Evolutionary conservation across 73 alveolate genomes (phyloP).

Genomic region (Paramecium sexaurelia): DNA sequence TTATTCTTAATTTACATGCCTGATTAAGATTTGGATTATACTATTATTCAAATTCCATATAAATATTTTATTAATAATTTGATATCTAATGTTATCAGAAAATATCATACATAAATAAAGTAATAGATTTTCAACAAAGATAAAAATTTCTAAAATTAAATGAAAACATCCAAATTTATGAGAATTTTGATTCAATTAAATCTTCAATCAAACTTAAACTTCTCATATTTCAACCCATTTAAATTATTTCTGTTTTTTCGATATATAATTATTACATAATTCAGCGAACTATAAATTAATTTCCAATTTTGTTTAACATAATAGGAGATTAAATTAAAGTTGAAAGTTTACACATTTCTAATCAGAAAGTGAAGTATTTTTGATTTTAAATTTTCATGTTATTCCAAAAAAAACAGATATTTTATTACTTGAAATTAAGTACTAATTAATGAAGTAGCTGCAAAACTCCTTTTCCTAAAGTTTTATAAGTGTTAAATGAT

Average conservation of each 20-base stretch:
- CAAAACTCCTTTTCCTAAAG: too few relatives aligned
- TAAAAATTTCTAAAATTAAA: not conserved
- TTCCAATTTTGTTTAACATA: too few relatives aligned
- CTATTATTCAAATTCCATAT: conserved; percentile 31
- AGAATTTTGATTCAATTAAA: not conserved
- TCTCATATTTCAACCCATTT: not conserved
- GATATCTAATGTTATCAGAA: not conserved
- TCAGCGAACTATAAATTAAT: too few relatives aligned
- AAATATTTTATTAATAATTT: not conserved
- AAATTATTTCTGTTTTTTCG: not conserved
- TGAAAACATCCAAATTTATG: not conserved
- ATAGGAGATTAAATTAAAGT: too few relatives aligned
- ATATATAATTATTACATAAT: not conserved
- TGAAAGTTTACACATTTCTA: too few relatives aligned
- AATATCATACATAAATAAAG: not conserved
- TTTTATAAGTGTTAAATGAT: too few relatives aligned
- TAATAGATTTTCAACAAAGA: not conserved
- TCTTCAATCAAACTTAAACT: not conserved
- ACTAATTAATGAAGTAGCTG: too few relatives aligned
- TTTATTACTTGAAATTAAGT: too few relatives aligned
- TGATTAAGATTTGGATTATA: conserved; percentile 3
- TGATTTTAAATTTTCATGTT: too few relatives aligned
- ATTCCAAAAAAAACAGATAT: too few relatives aligned
- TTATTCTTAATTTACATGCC: not conserved
- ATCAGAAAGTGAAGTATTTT: too few relatives aligned